These are phyloP conservation scores for Russula sp. DNA, from an alignment of 768 basidiomycete genomes.

Conservation along the genomic window DNA sequence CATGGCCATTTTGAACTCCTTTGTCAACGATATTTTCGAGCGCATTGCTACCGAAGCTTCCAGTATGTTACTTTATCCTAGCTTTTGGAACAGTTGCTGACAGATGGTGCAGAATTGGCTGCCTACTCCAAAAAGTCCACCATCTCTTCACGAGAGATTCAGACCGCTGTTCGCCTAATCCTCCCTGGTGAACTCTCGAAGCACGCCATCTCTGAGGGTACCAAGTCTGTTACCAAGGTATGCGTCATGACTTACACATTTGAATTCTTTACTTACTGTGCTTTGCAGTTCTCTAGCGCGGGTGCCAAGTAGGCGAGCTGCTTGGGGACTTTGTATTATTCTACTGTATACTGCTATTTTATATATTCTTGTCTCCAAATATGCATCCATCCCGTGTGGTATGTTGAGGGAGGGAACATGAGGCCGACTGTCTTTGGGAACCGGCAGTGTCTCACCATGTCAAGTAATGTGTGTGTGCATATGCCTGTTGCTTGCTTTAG, in stretches of 20 bases:
- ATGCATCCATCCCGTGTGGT: neutral
- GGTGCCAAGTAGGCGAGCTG: conserved; percentile 49
- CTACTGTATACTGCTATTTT: conserved; percentile 30
- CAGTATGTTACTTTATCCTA: conserved; percentile 43
- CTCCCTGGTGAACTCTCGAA: conserved; percentile 95
- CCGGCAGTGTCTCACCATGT: neutral
- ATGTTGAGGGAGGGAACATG: neutral
- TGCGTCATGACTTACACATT: conserved; percentile 20
- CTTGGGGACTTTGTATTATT: conserved; percentile 19
- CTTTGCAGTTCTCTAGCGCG: conserved; percentile 60
- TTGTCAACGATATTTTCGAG: conserved; percentile 94
- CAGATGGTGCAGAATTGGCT: conserved; percentile 66
- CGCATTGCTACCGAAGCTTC: conserved; percentile 90
- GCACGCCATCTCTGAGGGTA: conserved; percentile 92
- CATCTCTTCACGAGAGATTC: conserved; percentile 97
- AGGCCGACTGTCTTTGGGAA: neutral
- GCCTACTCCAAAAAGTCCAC: conserved; percentile 98
- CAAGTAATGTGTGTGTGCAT: no score
- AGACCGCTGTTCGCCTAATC: conserved; percentile 94
- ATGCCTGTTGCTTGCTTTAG: no score
- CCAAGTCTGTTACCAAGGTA: conserved; percentile 85
- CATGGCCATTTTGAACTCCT: conserved; percentile 94
- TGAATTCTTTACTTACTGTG: neutral
- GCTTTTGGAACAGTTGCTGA: neutral
- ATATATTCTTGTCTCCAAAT: conserved; percentile 10